These are phyloP conservation scores for Fistulifera pelliculosa DNA, from an alignment of 108 stramenopile genomes.

Conservation along the genomic window DNA sequence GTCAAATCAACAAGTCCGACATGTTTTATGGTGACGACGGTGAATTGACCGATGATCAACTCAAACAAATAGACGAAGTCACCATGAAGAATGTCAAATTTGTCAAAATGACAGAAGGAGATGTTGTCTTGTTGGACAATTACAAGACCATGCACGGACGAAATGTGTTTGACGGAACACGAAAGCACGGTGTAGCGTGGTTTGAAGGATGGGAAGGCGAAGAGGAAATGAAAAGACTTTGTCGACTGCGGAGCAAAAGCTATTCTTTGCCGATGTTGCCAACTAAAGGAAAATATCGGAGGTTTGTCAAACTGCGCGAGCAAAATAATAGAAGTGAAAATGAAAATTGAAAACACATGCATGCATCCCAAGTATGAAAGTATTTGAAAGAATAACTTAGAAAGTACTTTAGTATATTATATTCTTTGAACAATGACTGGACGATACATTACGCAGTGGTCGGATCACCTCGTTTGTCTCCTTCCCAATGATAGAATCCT, in stretches of 20 bases:
- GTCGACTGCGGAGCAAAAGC: no score
- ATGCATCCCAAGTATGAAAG: no score
- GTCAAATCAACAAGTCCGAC: constrained; percentile 88
- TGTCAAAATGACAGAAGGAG: constrained; percentile 82
- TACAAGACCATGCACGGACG: constrained; percentile 91
- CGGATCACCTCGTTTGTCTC: constrained; percentile 77
- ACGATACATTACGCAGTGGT: no score
- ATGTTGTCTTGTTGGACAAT: constrained; percentile 86
- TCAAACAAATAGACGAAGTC: constrained; percentile 77
- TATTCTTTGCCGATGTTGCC: no score
- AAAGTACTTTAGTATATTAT: no score
- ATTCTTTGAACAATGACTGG: no score
- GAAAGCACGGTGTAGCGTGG: constrained; percentile 89
- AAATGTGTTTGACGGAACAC: constrained; percentile 86
- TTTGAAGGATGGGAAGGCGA: constrained; percentile 90
- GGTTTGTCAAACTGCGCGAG: no score
- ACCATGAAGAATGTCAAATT: constrained; percentile 76
- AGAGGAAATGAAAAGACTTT: constrained; percentile 51
- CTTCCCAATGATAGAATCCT: constrained; percentile 89
- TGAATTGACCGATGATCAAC: constrained; percentile 51
- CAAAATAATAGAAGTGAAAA: no score
- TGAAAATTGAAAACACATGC: no score
- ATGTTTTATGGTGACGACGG: constrained; percentile 89
- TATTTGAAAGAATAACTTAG: no score
- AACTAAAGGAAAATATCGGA: no score